Evolutionary conservation across 2,329 filamentous ascomycete genomes (phyloP), one percentile per base, ranked within the genome.

Genomic region (Fusarium sp.): DNA sequence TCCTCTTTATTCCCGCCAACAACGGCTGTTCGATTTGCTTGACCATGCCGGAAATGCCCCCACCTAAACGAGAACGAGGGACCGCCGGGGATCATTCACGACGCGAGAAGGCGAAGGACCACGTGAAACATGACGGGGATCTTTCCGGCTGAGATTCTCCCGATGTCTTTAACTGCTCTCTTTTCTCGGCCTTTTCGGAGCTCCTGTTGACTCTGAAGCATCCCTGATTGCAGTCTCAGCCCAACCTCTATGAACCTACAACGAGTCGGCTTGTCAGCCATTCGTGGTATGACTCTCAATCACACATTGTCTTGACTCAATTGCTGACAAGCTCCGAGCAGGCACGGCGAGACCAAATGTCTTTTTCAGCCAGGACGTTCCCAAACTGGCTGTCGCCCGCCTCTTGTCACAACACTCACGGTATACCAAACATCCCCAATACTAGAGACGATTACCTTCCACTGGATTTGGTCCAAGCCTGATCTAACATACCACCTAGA

Each of bases 381-480:
- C 31, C 5, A 57, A 37, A 20, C 20, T 56, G 13, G 18, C 37
- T 16, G 16, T 43, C n/a, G 27, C 37, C 20, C 70, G 65, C 13
- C 22, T 66, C 0, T 10, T 73, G 10, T 73, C 69, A 2, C 69
- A 73, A n/a, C 24, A 73, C n/a, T 16, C 65, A 14, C 27, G 59
- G 27, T 57, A 37, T 35, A 50, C 41, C 31, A 7, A n/a, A 52
- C 27, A 50, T 29, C 5, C 48, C 24, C 27, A 18, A 29, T 8
- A 31, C 27, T 6, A 18, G 27, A 52, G 8, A 52, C 16, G 24
- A 52, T 29, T 13, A 6, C 48, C 29, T 11, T 14, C 11, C 18
- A 14, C 14, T 6, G 18, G 18, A 31, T 31, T 14, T 11, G 20
- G 18, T 52, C 24, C 48, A 52, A 24, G 13, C 13, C 43, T 27